Conservation (phyloP, 2,329 filamentous ascomycete genomes). For the Monosporascus sp. region DNA sequence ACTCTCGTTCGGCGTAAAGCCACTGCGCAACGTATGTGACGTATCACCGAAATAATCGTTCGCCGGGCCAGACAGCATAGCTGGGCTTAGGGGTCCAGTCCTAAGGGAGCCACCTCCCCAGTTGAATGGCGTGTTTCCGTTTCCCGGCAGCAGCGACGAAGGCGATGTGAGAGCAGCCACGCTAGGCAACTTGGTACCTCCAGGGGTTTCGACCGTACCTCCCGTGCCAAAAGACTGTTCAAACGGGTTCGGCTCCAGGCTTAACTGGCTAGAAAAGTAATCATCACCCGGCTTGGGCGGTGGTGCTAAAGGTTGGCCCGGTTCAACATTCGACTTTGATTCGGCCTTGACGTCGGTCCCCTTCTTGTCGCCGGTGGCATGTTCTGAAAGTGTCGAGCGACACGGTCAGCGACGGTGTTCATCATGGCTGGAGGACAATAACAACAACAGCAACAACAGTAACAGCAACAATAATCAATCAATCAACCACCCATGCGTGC, state of each 20-base stretch:
- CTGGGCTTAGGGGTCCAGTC: slow-evolving; percentile 89
- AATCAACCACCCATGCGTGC: too few relatives aligned
- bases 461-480: too few relatives aligned
- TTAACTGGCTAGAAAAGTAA: slow-evolving; percentile 65
- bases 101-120: slow-evolving; percentile 83
- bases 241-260: slow-evolving; percentile 90
- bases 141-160: slow-evolving; percentile 70
- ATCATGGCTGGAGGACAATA: not conserved
- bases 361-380: slow-evolving; percentile 40
- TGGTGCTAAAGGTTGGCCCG: slow-evolving; percentile 62
- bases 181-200: slow-evolving; percentile 76
- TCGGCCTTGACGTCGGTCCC: slow-evolving; percentile 45
- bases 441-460: not conserved
- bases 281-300: slow-evolving; percentile 65
- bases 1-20: slow-evolving; percentile 95
- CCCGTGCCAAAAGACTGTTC: slow-evolving; percentile 82
- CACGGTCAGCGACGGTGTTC: slow-evolving; percentile 19
- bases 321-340: slow-evolving; percentile 49
- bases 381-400: slow-evolving; percentile 28
- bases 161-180: slow-evolving; percentile 90
- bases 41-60: slow-evolving; percentile 87
- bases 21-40: slow-evolving; percentile 65
- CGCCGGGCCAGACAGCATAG: slow-evolving; percentile 85
- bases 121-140: slow-evolving; percentile 67
- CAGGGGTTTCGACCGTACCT: slow-evolving; percentile 70